Evolutionary conservation across 768 basidiomycete species (phyloP), one percentile per base, ranked within the genome.

Genomic region (Leccinum rimulosum): DNA sequence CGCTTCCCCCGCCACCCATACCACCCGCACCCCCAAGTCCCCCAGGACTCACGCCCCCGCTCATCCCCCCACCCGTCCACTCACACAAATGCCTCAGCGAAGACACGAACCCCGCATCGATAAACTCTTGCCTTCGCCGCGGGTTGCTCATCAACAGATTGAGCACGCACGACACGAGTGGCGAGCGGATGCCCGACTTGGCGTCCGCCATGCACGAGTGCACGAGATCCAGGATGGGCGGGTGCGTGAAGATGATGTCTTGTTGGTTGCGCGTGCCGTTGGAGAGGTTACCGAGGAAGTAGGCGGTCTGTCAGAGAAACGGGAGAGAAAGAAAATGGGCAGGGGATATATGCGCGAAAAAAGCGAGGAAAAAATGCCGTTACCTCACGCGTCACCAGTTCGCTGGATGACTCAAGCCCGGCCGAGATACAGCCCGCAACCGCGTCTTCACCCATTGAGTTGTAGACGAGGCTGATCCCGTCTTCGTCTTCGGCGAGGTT

Each of bases 401-500:
- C 81, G 54, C 80, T 79, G 1, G 77, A 68, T 0, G 81, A 82
- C 19, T 77, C 78, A 54, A 91, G 72, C 3, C 82, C 82, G 0
- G 66, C 55, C 0, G 80, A 77, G 11, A 91, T 69, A 45, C 73
- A 75, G 7, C 69, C 69, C 7, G 87, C 74, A 4, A 89, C 64
- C 7, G 70, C 66, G 1, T 79, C 78, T 2, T 72, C 69, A 0
- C 82, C 81, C 12, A 92, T 69, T 28, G 82, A 82, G 15, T 73
- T 67, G 59, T 87, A 84, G 17, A 90, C 73, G 61, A 89, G 74
- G 17, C 80, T 77, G 14, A 89, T 80, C n/a, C 88, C 86, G 5
- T 82, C 78, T 59, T 86, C 83, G 60, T 83, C 77, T 57, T 87
- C 85, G 0, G 87, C 82, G 3, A 92, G 70, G 67, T 93, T 91